Base-by-base conservation (phyloP, 2,329 filamentous ascomycete species). In the Magnaporthales sp. region DNA sequence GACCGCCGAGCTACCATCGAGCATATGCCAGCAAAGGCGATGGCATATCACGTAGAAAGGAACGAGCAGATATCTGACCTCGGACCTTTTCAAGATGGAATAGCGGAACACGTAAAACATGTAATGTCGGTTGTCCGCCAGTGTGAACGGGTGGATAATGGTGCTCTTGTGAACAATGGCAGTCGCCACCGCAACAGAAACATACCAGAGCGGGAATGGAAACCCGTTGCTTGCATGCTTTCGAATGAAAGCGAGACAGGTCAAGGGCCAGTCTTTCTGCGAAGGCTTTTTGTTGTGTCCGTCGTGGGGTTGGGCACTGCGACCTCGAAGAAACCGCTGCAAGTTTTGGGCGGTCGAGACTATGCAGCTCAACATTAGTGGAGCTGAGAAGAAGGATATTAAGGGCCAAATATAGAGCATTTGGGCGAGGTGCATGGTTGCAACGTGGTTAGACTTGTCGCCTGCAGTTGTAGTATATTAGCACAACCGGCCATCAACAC, bases 331-430 rank as follows among this genome's bases (percentile, higher is more conserved):
- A 4, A 58, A 8, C n/a, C 24, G 11, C 54, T 15, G 24, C 4
- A 63, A 19, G 62, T 38, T 10, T 26, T 11, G 32, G 9, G 31
- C 31, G 13, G 32, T 22, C 19, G 84, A 72, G 5, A 89, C 65
- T 2, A 75, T 69, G 3, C 77, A 77, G 0, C 88, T 85, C 0
- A 90, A 69, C 4, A 94, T 78, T 0, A 97, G 81, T 0, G 95
- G 94, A 63, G 88, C 86, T 0, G 93, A 97, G 80, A 97, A 98
- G 79, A 98, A 96, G 46, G 86, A 80, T 67, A 96, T 89, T 69
- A 96, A 91, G 0, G 93, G 90, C 91, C 93, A 97, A 70, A 98
- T 89, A 74, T 99, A 99, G 22, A 98, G 88, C 86, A 99, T 91
- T 77, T 99, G 95, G 0, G 94, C 85, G 5, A 95, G 79, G 74